phyloP scores from a whole-genome alignment of 2,329 filamentous ascomycete genomes.

The Aspergillus sp. region DNA sequence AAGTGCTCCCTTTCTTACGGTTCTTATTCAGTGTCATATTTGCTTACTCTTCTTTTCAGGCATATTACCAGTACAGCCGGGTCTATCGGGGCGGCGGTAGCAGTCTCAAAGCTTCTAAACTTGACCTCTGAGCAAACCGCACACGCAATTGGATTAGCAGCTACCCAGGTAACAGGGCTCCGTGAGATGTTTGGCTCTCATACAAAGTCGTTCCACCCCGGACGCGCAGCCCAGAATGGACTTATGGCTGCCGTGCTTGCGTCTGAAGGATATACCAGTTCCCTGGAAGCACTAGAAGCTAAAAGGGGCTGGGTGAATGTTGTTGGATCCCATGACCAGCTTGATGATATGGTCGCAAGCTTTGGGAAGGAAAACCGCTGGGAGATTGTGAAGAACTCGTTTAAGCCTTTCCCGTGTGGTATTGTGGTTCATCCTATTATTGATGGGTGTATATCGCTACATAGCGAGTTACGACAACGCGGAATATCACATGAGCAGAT shows the following conservation, averaged over 20 bases:
- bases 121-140: conserved; percentile 37
- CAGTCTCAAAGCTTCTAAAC: conserved; percentile 44
- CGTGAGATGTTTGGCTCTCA: conserved; percentile 54
- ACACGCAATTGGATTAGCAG: conserved; percentile 50
- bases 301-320: conserved; percentile 52
- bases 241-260: conserved; percentile 46
- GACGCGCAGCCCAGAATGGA: conserved; percentile 50
- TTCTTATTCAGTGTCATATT: too few relatives aligned
- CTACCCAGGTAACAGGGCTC: conserved; percentile 50
- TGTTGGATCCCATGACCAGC: conserved; percentile 40
- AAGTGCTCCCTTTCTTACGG: background rate
- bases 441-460: conserved; percentile 47
- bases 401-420: conserved; percentile 55
- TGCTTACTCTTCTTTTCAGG: too few relatives aligned
- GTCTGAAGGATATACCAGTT: conserved; percentile 46
- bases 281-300: conserved; percentile 45
- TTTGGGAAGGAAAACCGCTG: conserved; percentile 32
- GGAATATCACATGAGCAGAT: conserved; percentile 29
- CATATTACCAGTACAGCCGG: conserved; percentile 52
- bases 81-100: conserved; percentile 50
- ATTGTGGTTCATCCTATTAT: conserved; percentile 55
- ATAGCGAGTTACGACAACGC: conserved; percentile 30
- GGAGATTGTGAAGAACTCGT: conserved; percentile 52
- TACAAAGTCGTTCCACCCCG: conserved; percentile 53
- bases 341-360: conserved; percentile 34